Evolutionary conservation across 2,329 filamentous ascomycete genomes (phyloP), one percentile per base, ranked within the genome.

Genomic region (Calonectria naviculata): DNA sequence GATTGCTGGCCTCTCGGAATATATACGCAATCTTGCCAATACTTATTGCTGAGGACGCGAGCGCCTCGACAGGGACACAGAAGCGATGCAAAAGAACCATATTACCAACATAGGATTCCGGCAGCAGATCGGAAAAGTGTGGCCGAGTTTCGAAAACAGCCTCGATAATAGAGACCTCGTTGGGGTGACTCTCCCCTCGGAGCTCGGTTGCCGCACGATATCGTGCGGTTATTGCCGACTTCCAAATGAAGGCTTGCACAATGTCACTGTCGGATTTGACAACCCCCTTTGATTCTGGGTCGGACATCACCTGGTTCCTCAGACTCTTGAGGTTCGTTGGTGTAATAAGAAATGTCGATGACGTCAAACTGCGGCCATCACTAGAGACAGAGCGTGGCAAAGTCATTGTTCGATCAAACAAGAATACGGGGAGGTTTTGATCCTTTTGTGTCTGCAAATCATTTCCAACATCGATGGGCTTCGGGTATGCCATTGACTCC

Each of bases 191-290:
- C 12, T 75, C 38, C 28, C 75, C 64, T 0, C 71, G 68, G 5
- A 75, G 69, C 10, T 75, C 72, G 15, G 65, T 77, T 3, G 77
- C 81, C 2, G 81, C 81, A 2, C 78, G 80, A 42, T 81, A 80
- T 15, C 83, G 77, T 2, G 83, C 80, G 28, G 78, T 78, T 1
- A 81, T 76, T 0, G 79, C 76, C 0, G 46, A 21, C 21, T 82
- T 79, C 83, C 83, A 85, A 65, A 83, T 79, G 56, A 85, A 82
- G 0, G 84, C 84, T 70, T 84, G 81, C 3, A 84, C 72, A 13
- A 84, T 82, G 46, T 85, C 84, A 65, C 81, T 28, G 6, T 49
- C 72, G 0, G 83, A 84, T 0, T 69, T 65, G 17, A 78, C 68
- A 5, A 73, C 62, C 0, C 76, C 75, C 24, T 80, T 79, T 2